Evolutionary conservation across 208 protist species (phyloP), one percentile per base, ranked within the genome.

Genomic region (Leishmania mexicana): DNA sequence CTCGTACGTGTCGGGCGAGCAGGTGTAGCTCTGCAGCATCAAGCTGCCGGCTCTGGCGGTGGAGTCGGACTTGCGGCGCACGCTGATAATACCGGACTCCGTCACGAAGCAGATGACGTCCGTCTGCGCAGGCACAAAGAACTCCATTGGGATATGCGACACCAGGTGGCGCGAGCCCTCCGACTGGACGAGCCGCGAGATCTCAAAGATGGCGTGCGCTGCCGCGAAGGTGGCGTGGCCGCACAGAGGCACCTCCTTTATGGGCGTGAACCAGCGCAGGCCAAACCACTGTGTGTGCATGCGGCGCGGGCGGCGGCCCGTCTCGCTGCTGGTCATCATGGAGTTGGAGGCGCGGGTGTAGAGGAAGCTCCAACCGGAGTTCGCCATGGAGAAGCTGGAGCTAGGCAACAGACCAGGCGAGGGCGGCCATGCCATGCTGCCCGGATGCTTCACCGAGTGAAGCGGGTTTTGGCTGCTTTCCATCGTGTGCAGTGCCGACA

Each of bases 151-250:
- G 58, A 88, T 81, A 76, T 86, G 79, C 51, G 87, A 85, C 15
- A 94, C 84, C 21, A 92, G 77, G 80, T 88, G 80, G 54, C 87
- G 81, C 58, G 83, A 91, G 72, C 60, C 82, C 76, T 91, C 83
- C 7, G 76, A 76, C 65, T 87, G 82, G 40, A 62, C 79, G 17
- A 94, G 85, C 49, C 85, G 85, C n/a, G 87, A 83, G 17, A 79
- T 86, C 70, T 94, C 88, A 62, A 91, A 95, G 79, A 97, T 87
- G 64, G 83, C 79, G 86, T 97, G 92, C 31, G 92, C 94, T 1
- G 94, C 92, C 51, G 89, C 92, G 17, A 97, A 83, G 71, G 92
- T 95, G 73, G 90, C 92, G 84, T 97, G 92, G 24, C 92, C 92
- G 80, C 90, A 97, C 49, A 95, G 85, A 28, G 74, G 73, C 77